phyloP scores from a whole-genome alignment of 768 basidiomycete species.

The Collybia sordida region DNA sequence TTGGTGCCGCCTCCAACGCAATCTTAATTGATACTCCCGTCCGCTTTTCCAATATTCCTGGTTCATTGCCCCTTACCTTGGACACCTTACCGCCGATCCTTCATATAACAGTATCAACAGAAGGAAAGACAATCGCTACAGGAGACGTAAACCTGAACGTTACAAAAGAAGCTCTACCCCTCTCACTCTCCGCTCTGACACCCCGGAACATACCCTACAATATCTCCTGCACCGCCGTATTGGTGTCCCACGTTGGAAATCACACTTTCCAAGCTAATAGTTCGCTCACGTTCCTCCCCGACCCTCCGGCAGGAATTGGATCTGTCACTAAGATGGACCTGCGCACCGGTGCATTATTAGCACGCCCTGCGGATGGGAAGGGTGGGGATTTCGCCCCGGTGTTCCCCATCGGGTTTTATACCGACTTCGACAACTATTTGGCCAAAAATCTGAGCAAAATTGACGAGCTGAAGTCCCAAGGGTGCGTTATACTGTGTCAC shows the following conservation, averaged over 20 bases:
- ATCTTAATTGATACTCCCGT: slow-evolving; percentile 56
- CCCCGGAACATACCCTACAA: slow-evolving; percentile 39
- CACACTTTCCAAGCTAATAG: slow-evolving; percentile 47
- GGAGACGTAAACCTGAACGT: slow-evolving; percentile 53
- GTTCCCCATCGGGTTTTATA: slow-evolving; percentile 77
- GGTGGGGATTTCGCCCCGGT: slow-evolving; percentile 51
- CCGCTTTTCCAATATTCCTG: slow-evolving; percentile 42
- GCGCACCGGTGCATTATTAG: slow-evolving; percentile 56
- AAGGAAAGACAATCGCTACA: slow-evolving; percentile 37
- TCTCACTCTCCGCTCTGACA: slow-evolving; percentile 45
- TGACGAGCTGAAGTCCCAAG: slow-evolving; percentile 53
- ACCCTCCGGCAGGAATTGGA: slow-evolving; percentile 43
- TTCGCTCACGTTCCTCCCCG: slow-evolving; percentile 48
- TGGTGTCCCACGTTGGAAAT: no score
- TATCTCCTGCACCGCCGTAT: slow-evolving; percentile 37
- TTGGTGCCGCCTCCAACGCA: slow-evolving; percentile 36
- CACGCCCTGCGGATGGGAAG: slow-evolving; percentile 47
- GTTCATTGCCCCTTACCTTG: slow-evolving; percentile 39
- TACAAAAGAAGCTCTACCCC: slow-evolving; percentile 46
- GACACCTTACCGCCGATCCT: no score
- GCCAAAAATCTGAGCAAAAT: slow-evolving; percentile 51
- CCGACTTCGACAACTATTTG: slow-evolving; percentile 55
- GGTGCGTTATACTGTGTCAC: slow-evolving; percentile 50
- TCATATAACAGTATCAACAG: slow-evolving; percentile 39
- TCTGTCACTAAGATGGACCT: slow-evolving; percentile 66